Evolutionary conservation across 495 filamentous ascomycete genomes (phyloP), one percentile per base, ranked within the genome.

Genomic region (Penicillium coprophilum): DNA sequence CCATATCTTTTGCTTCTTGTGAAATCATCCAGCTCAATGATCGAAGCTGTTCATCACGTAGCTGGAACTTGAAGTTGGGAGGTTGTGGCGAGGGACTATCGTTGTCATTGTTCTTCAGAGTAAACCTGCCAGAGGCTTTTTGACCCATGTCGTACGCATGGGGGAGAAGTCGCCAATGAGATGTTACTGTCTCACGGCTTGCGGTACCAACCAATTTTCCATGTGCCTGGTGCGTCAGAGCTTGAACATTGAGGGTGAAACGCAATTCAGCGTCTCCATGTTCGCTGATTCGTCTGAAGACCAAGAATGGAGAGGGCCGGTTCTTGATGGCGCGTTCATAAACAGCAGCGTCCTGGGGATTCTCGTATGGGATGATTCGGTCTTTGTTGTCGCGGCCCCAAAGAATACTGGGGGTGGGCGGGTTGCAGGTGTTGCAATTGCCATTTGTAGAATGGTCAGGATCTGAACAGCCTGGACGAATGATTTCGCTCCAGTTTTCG

Each of bases 1-100:
- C 21, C 3, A 69, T 67, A 7, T 71, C 60, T 0, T 72, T 65
- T 1, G 30, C 50, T 64, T 96, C 91, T 56, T 86, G 83, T 0
- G 41, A 32, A 17, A 82, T 55, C 85, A 89, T 90, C 89, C 89
- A 94, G 1, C 55, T 50, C 6, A 90, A 64, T 1, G 82, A 85
- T 21, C 77, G 71, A n/a, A 76, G 67, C 50, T 90, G 87, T 53
- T 85, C 83, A 0, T 67, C 65, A n/a, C 80, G 73, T 30, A 77
- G 50, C 4, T 36, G 6, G 1, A 83, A 63, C 9, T 50, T 55
- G 28, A 73, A 81, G 11, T 66, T 59, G 3, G 78, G 77, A 11
- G 78, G 77, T 32, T 76, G 76, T 6, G 5, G 20, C 19, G 64
- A 64, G 13, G 55, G 49, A 7, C 11, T 5, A 41, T 85, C 78